Percentiles rank a stretch among this genome's conserved stretches.
Evolutionary conservation across 495 filamentous ascomycete genomes (phyloP).

Genomic region (Aspergillus incahuasiensis): DNA sequence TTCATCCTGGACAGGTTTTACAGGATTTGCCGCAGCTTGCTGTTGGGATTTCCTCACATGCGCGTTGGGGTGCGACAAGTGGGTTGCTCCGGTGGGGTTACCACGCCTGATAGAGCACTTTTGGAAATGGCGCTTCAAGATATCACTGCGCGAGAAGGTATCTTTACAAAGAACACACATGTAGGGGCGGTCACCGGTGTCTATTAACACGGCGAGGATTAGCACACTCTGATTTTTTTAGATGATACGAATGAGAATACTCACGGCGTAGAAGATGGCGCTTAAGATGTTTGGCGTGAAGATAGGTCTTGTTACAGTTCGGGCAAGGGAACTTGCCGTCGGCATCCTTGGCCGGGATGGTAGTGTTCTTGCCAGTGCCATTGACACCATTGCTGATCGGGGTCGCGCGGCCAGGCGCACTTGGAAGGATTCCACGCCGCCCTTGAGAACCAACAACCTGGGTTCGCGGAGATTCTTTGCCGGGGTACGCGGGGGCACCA

Average conservation of each 20-base stretch:
- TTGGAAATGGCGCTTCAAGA: slow-evolving; percentile 96
- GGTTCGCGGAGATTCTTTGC: slow-evolving; percentile 59
- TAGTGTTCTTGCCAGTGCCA: slow-evolving; percentile 63
- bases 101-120: slow-evolving; percentile 95
- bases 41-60: slow-evolving; percentile 68
- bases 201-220: slow-evolving; percentile 36
- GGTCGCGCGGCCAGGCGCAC: slow-evolving; percentile 72
- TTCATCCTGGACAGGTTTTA: slow-evolving; percentile 45
- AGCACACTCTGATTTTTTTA: neutral
- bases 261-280: slow-evolving; percentile 91
- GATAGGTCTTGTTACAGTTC: slow-evolving; percentile 95
- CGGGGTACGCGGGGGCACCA: slow-evolving; percentile 34
- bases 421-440: slow-evolving; percentile 82
- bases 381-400: slow-evolving; percentile 56
- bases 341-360: slow-evolving; percentile 85
- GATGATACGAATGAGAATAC: slow-evolving; percentile 32
- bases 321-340: slow-evolving; percentile 97
- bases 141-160: slow-evolving; percentile 97
- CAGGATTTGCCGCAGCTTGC: slow-evolving; percentile 55
- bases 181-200: slow-evolving; percentile 95
- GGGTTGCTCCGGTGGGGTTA: slow-evolving; percentile 86
- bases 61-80: slow-evolving; percentile 85
- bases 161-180: slow-evolving; percentile 95
- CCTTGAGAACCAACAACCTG: slow-evolving; percentile 94
- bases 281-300: slow-evolving; percentile 97